Percentiles rank a stretch among this genome's conserved stretches.
Conservation (phyloP, 495 filamentous ascomycete species). For the Ramalina intermedia region DNA sequence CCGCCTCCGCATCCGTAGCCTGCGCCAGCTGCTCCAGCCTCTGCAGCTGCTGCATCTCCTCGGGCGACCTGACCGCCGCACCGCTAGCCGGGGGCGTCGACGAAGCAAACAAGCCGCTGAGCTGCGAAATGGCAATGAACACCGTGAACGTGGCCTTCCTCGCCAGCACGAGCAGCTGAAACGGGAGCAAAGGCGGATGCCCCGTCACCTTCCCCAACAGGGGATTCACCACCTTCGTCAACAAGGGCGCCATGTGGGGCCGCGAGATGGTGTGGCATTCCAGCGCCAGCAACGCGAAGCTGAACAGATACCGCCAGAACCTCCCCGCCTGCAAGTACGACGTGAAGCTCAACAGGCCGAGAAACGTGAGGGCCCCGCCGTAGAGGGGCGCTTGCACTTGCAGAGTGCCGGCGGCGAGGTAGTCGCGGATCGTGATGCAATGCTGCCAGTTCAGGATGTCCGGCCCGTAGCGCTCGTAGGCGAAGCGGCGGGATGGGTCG, state of each 20-base stretch:
- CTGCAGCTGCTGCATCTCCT: conserved; percentile 25
- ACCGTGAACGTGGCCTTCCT: conserved; percentile 64
- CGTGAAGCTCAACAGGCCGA: conserved; percentile 55
- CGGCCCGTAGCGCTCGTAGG: conserved; percentile 85
- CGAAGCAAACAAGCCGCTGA: conserved; percentile 44
- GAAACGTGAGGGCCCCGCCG: conserved; percentile 38
- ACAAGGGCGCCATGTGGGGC: conserved; percentile 38
- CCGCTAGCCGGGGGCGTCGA: conserved; percentile 7
- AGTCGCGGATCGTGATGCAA: conserved; percentile 60
- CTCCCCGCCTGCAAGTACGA: conserved; percentile 75
- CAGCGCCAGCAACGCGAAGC: conserved; percentile 52
- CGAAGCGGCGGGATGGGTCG: conserved; percentile 69
- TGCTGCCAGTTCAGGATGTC: conserved; percentile 54
- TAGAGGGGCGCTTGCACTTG: conserved; percentile 47
- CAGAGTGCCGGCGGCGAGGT: conserved; percentile 47
- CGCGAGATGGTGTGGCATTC: conserved; percentile 63
- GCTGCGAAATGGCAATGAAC: conserved; percentile 82
- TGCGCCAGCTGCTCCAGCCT: conserved; percentile 33
- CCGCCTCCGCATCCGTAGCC: conserved; percentile 49
- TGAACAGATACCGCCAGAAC: conserved; percentile 79
- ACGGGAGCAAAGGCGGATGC: conserved; percentile 65
- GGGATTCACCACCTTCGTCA: conserved; percentile 48
- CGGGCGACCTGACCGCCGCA: conserved; percentile 20
- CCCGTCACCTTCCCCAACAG: conserved; percentile 33
- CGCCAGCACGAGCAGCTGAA: conserved; percentile 67